Base-by-base conservation (phyloP, 225 moss, liverwort and hornwort genomes). In the Takakia lepidozioides region DNA sequence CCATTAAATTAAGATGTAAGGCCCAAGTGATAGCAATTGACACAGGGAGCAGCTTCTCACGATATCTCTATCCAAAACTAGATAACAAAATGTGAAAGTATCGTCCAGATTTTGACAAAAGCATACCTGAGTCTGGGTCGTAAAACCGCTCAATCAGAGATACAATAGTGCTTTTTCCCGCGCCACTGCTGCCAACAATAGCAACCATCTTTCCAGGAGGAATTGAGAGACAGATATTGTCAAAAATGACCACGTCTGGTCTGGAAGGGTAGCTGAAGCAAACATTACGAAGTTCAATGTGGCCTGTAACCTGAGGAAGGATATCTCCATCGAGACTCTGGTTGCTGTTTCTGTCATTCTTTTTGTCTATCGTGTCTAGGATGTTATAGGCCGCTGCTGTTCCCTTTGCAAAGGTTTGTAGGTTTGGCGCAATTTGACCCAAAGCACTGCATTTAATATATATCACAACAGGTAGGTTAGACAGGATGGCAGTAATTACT, bases 261-360 rank as follows among this genome's bases (percentile, higher is more conserved):
- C 93, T 83, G 55, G 93, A 84, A 11, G 93, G 89, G 41, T 95
- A 95, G 72, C 82, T 81, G 70, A 95, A 95, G 49, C 69, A 71
- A 9, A 95, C 72, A 34, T 82, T 49, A 13, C 74, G 56, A 55
- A 95, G 79, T 68, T 89, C 89, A 37, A 95, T 82, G 38, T 82
- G 60, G 36, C 93, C 93, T 22, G 65, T 71, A n/a, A 95, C 69
- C 10, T 68, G 53, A 50, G 78, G 41, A 10, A 89, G 68, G 3
- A 73, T 64, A 66, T 58, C 74, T n/a, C 88, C 86, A 41, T 68
- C 57, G 23, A 72, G 27, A 29, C 59, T 57, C 32, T 48, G 65
- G 50, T 63, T 82, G 44, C 70, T 64, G 27, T 93, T 73, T 9
- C 84, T 78, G 24, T 69, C 48, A 26, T 74, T 81, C 57, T 84